These are phyloP conservation scores for Papiliotrema terrestris DNA, from an alignment of 1,284 basidiomycete species.

Conservation along the genomic window DNA sequence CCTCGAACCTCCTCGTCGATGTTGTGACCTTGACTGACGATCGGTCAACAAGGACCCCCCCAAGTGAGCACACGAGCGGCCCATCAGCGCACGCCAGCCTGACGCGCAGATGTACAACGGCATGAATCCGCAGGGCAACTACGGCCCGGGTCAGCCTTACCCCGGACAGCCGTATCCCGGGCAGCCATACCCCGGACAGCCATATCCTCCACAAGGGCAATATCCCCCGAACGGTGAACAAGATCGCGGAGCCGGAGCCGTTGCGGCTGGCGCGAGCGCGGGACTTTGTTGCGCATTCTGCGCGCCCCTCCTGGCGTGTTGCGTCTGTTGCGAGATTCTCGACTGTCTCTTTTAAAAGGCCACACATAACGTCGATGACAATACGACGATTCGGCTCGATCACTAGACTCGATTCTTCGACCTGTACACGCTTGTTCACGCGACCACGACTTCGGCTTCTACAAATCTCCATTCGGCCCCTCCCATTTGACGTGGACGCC, in stretches of 20 bases:
- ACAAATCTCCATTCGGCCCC: too few species aligned
- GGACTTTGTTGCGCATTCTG: constrained; percentile 10
- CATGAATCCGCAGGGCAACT: too few species aligned
- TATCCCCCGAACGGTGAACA: not conserved
- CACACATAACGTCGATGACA: too few species aligned
- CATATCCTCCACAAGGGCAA: not conserved
- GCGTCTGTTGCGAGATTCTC: constrained; percentile 10
- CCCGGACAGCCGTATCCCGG: constrained; percentile 1
- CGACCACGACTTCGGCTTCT: too few species aligned
- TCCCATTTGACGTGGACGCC: too few species aligned
- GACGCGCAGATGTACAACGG: too few species aligned
- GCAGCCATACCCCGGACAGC: not conserved
- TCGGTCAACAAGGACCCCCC: not conserved
- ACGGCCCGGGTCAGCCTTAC: too few species aligned
- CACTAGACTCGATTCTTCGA: too few species aligned
- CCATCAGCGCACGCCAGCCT: too few species aligned
- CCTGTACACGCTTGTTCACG: too few species aligned
- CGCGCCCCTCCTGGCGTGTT: constrained; percentile 9
- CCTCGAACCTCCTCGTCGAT: too few species aligned
- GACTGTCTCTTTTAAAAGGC: constrained; percentile 9
- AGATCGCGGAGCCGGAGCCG: constrained; percentile 9
- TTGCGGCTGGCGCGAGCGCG: constrained; percentile 6
- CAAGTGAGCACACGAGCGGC: not conserved
- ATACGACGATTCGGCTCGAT: too few species aligned
- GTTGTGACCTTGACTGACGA: not conserved